Base-by-base conservation (phyloP, 176 grass and related monocot genomes). In the Ampelocalamus luodianensis region DNA sequence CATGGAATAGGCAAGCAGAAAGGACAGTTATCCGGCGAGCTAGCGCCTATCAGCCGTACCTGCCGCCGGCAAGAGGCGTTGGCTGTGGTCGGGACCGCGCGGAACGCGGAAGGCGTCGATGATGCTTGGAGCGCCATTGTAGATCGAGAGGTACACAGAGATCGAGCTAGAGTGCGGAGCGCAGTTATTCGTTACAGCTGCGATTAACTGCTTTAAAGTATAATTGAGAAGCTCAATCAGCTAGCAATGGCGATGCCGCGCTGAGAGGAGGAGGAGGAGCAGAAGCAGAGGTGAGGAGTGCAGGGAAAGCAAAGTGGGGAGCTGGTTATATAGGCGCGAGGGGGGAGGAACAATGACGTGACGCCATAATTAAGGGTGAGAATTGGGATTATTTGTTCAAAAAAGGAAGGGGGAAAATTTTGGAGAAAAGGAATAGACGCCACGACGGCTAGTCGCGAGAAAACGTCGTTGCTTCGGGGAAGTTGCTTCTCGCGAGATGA, bases 81-180 rank as follows among this genome's bases (percentile, higher is more conserved):
- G 36, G 81, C 4, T 16, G 65, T 42, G 50, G 79, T 6, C 55
- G 86, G 86, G n/a, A 63, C 50, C 49, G 86, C 64, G 58, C 67
- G 86, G 75, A 97, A 94, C 18, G 87, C 74, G 5, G 82, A 80
- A 0, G 92, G 58, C 8, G 71, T 7, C 13, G 27, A 74, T 10
- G 88, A 84, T 55, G 58, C 66, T 7, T 78, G 83, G 42, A 91
- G 34, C 32, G 86, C 91, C 89, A 96, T 91, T 49, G 90, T 74
- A 78, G 90, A 83, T 24, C 51, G 16, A 11, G 22, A 23, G 8
- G 56, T 11, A 23, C 56, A 23, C 56, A 59, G 22, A 59, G 22
- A 29, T 55, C 8, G 37, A 72, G 45, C 29, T 83, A 16, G 7
- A 34, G 5, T 7, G 5, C 61, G 61, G 12, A 27, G 26, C 3